phyloP scores from a whole-genome alignment of 2,329 filamentous ascomycete species.

The Geosmithia flava region DNA sequence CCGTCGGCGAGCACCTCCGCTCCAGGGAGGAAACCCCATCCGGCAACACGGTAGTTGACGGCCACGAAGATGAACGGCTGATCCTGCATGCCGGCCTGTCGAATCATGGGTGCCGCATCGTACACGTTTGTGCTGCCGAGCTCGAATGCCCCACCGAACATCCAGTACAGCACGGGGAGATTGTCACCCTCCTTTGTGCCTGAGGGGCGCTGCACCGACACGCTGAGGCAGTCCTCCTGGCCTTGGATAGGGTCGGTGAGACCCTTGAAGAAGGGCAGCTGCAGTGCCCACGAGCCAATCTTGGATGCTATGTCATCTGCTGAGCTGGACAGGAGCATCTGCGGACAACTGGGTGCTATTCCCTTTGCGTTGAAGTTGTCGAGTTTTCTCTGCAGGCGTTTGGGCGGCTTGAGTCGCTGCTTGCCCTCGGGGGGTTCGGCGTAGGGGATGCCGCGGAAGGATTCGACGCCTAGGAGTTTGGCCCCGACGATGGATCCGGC shows the following conservation, averaged over 20 bases:
- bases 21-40: constrained; percentile 63
- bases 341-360: constrained; percentile 52
- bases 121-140: constrained; percentile 38
- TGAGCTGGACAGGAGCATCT: constrained; percentile 50
- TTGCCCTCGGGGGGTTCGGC: constrained; percentile 55
- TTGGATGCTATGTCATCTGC: constrained; percentile 23
- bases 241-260: constrained; percentile 47
- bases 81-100: constrained; percentile 24
- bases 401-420: constrained; percentile 58
- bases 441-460: constrained; percentile 65
- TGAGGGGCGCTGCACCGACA: constrained; percentile 46
- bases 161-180: constrained; percentile 59
- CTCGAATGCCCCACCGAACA: constrained; percentile 56
- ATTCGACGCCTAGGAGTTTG: constrained; percentile 40
- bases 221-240: constrained; percentile 52
- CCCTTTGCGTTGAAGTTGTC: constrained; percentile 51
- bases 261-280: constrained; percentile 47
- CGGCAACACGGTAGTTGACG: constrained; percentile 66
- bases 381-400: constrained; percentile 37
- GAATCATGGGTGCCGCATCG: constrained; percentile 34
- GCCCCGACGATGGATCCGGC: constrained; percentile 40
- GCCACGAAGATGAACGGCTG: constrained; percentile 60
- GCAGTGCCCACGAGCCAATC: constrained; percentile 35
- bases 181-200: constrained; percentile 41
- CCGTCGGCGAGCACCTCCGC: constrained; percentile 56